Percentiles rank a stretch among this genome's conserved stretches.
Evolutionary conservation across 208 protist species (phyloP).

Genomic region (Leishmania aethiopica): DNA sequence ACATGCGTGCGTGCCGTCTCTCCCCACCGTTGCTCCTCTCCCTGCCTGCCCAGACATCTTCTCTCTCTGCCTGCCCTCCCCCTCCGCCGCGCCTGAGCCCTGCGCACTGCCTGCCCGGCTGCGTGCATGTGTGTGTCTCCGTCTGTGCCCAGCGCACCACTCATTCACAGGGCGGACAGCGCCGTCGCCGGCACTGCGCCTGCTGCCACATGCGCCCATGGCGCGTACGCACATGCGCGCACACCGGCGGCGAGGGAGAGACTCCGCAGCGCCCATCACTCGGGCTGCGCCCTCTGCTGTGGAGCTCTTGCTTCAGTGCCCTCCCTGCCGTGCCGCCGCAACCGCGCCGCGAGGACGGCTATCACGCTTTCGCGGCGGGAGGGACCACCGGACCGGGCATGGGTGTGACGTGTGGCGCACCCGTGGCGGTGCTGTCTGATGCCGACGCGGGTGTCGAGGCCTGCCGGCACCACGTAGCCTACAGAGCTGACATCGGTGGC

Average conservation of each 20-base stretch:
- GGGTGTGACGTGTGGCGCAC: not conserved
- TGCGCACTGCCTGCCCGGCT: too few relatives aligned
- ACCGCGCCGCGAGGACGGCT: not conserved
- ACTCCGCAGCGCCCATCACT: not conserved
- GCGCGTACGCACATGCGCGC: slow-evolving; percentile 1
- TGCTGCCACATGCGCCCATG: not conserved
- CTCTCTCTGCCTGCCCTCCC: too few relatives aligned
- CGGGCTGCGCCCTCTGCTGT: not conserved
- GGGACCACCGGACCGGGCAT: not conserved
- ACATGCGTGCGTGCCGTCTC: too few relatives aligned
- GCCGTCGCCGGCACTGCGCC: not conserved
- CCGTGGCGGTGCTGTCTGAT: not conserved
- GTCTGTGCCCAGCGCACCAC: too few relatives aligned
- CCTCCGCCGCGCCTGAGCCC: too few relatives aligned
- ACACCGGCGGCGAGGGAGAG: not conserved
- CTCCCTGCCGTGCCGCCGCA: not conserved
- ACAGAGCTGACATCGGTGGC: not conserved
- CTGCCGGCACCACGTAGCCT: not conserved
- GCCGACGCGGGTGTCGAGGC: not conserved
- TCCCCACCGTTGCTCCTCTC: too few relatives aligned
- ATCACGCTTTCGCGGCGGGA: not conserved
- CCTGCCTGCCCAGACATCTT: too few relatives aligned
- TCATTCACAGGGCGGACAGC: not conserved
- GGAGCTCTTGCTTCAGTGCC: too few relatives aligned
- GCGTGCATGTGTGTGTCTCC: too few relatives aligned